Evolutionary conservation across 2,329 filamentous ascomycete species (phyloP).

Genomic region (Fusarium ramigenum): DNA sequence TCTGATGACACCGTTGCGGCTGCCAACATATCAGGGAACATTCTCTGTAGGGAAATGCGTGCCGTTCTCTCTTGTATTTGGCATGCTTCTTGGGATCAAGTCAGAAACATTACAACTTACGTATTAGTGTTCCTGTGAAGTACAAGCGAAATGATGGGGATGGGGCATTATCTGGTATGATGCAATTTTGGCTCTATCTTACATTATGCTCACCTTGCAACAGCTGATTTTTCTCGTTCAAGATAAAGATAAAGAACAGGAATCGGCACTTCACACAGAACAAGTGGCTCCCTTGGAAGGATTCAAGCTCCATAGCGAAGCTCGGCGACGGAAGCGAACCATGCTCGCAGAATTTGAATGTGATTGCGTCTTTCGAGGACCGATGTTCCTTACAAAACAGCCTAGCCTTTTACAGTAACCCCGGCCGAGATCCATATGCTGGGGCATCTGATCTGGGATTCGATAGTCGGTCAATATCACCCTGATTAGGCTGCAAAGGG

Average conservation of each 20-base stretch:
- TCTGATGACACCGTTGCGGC: not conserved
- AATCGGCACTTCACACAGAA: not conserved
- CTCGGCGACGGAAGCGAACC: not conserved
- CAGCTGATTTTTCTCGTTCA: not conserved
- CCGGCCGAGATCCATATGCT: not conserved
- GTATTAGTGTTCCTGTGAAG: not conserved
- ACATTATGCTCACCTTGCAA: not conserved
- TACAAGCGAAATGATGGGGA: not conserved
- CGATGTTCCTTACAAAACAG: not conserved
- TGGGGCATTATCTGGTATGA: not conserved
- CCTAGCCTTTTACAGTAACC: not conserved
- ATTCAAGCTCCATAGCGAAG: not conserved
- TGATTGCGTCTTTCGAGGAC: not conserved
- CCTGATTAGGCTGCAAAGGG: not conserved
- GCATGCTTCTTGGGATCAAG: not conserved
- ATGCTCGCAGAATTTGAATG: rapidly evolving
- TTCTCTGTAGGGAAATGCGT: rapidly evolving
- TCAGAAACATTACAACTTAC: not conserved
- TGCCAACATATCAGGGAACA: not conserved
- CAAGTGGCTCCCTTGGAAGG: not conserved
- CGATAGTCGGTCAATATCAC: not conserved
- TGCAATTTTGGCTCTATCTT: not conserved
- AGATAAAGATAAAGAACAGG: not conserved
- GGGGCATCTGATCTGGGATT: not conserved
- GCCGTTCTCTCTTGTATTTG: not conserved